Evolutionary conservation across 2,329 filamentous ascomycete species (phyloP), one percentile per base, ranked within the genome.

Genomic region (Fusarium scirpi): DNA sequence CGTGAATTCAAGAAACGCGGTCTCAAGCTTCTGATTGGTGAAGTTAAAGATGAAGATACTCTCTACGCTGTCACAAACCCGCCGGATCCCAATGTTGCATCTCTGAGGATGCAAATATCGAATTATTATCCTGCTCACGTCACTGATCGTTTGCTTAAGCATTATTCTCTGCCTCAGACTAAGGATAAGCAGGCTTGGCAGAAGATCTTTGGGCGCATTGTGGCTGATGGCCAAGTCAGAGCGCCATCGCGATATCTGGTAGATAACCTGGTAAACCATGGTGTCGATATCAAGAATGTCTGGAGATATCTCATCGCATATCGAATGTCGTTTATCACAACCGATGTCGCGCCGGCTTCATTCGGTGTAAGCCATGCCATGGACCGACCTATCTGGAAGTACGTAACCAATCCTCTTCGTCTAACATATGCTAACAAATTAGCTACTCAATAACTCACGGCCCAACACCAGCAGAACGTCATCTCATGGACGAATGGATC

Each of bases 301-400:
- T 63, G 61, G 61, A 40, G 61, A 57, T 64, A 64, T 24, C 58
- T 64, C 22, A 63, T 64, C 0, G 58, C 61, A 1, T 63, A 63
- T 18, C 49, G 61, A 0, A 11, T 63, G 1, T 63, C 61, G 0
- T 64, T 63, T 8, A 64, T 64, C 6, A 43, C 49, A 3, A n/a
- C 44, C 1, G 24, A 63, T 0, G 11, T 63, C 8, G 59, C 43
- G 2, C 61, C 61, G 1, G 48, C 58, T 9, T 63, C 58, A 0
- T 64, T 64, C 9, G 58, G 61, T 18, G 58, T 64, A 1, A 64
- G 61, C 18, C 61, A 64, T 47, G 61, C 58, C 15, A 64, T 64
- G 61, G 58, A 64, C 12, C 12, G 61, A 2, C 61, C 61, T 6
- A 49, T 64, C 25, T 64, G 61, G 61, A 64, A 64, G 61, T 64